Percentiles rank a stretch among this genome's conserved stretches.
These are phyloP conservation scores for Martensiomyces pterosporus DNA, from an alignment of 192 early-diverging fungal genomes.

Conservation along the genomic window DNA sequence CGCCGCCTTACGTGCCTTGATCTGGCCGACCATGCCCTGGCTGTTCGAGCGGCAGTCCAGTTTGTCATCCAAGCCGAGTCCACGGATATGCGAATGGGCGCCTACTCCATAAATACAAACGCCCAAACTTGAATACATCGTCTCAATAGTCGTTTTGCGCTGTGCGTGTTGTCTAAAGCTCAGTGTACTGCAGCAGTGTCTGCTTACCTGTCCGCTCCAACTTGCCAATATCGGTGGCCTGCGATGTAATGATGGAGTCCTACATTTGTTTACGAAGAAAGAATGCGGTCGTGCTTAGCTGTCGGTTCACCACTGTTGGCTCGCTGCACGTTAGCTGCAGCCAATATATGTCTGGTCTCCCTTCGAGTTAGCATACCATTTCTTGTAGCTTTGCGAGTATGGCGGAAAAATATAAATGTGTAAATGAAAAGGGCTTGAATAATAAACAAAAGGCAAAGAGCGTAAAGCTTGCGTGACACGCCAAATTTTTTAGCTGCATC, in stretches of 20 bases:
- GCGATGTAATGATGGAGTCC: slow-evolving; percentile 50
- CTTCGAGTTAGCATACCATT: no score
- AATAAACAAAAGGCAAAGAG: no score
- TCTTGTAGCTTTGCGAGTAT: no score
- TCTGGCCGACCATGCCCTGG: slow-evolving; percentile 98
- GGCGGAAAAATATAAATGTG: no score
- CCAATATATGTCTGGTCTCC: no score
- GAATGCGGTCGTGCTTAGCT: no score
- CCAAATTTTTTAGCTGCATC: no score
- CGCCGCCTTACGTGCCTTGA: slow-evolving; percentile 91
- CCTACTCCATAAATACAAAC: slow-evolving; percentile 51
- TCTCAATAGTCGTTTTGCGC: background rate
- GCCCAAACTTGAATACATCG: background rate
- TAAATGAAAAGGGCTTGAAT: no score
- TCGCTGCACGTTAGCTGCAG: background rate
- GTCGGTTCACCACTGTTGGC: background rate
- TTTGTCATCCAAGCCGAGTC: slow-evolving; percentile 91
- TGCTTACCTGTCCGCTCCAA: slow-evolving; percentile 53
- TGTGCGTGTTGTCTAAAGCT: background rate
- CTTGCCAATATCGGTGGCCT: slow-evolving; percentile 42
- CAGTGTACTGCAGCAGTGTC: background rate
- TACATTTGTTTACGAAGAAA: slow-evolving; percentile 8
- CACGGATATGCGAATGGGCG: slow-evolving; percentile 96
- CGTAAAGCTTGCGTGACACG: no score
- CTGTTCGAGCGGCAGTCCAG: slow-evolving; percentile 80